Evolutionary conservation across 768 basidiomycete genomes (phyloP), one percentile per base, ranked within the genome.

Genomic region (Lactarius pseudohatsudake): DNA sequence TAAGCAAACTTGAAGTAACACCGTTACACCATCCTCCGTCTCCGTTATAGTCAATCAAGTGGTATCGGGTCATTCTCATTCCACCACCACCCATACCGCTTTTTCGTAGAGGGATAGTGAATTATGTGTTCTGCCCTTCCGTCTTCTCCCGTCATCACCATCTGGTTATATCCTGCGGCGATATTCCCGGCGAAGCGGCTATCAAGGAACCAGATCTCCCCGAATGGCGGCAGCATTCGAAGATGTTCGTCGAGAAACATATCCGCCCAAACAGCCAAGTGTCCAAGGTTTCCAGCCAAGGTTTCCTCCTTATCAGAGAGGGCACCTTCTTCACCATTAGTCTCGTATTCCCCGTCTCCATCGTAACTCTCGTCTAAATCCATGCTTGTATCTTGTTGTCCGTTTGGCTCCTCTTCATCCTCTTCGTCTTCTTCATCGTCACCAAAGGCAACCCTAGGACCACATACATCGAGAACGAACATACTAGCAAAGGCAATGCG

Each of bases 151-250:
- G 57, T 56, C 28, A 26, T 8, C 47, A 66, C 56, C 11, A 38
- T n/a, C 61, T 66, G 65, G 6, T 28, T 26, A 22, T 47, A 66
- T 54, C 65, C 65, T n/a, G 61, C 56, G 16, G 61, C 65, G 2
- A 47, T 53, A 26, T 56, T 28, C 41, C 38, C 30, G 13, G 53
- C 28, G 15, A 59, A 62, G 8, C 66, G 65, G 56, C 1, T 40
- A 55, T 64, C 68, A 8, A 61, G 45, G 62, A 69, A 68, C 68
- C 66, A 69, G 50, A 69, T 57, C 58, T 68, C 66, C 47, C 34
- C n/a, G 26, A 69, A 69, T 16, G 68, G 65, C 18, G 28, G 45
- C 10, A 10, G 34, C 61, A 59, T 68, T 50, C 68, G 57, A 38
- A 69, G 59, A 43, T 69, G 62, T 3, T 68, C 68, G 11, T 43